phyloP scores from a whole-genome alignment of 768 basidiomycete genomes.

The Paxillus ammoniavirescens region DNA sequence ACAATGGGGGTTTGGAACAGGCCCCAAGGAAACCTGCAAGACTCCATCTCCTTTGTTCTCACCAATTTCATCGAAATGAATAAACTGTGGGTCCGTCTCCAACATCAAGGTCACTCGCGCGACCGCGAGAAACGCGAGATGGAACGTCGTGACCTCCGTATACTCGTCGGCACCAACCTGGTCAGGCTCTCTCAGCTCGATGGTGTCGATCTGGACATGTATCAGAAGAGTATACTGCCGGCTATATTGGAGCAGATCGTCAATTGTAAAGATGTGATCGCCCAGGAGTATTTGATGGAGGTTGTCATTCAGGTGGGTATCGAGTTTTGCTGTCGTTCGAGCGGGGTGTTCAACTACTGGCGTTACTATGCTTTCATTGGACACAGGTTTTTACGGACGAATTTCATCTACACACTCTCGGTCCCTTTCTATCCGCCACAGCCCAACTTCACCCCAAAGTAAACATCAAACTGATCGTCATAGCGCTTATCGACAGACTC shows the following conservation, averaged over 20 bases:
- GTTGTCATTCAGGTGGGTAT: slow-evolving; percentile 90
- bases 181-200: slow-evolving; percentile 94
- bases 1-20: slow-evolving; percentile 38
- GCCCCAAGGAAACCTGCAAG: slow-evolving; percentile 85
- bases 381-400: slow-evolving; percentile 94
- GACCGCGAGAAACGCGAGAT: slow-evolving; percentile 97
- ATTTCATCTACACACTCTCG: slow-evolving; percentile 95
- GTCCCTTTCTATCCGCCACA: slow-evolving; percentile 93
- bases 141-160: slow-evolving; percentile 92
- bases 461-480: slow-evolving; percentile 98
- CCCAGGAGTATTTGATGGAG: slow-evolving; percentile 99
- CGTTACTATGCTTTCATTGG: not conserved
- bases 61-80: slow-evolving; percentile 99
- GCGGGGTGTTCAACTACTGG: not conserved
- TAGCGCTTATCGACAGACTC: slow-evolving; percentile 93
- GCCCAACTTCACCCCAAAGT: slow-evolving; percentile 97
- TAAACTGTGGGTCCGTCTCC: slow-evolving; percentile 98
- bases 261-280: slow-evolving; percentile 97
- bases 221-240: slow-evolving; percentile 81
- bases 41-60: slow-evolving; percentile 93
- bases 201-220: slow-evolving; percentile 93
- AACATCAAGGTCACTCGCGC: slow-evolving; percentile 95
- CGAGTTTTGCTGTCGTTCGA: not conserved
- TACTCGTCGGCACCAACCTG: slow-evolving; percentile 96
- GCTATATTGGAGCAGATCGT: slow-evolving; percentile 96